Evolutionary conservation across 2,329 filamentous ascomycete genomes (phyloP).

Genomic region (Alternaria incomplexa): DNA sequence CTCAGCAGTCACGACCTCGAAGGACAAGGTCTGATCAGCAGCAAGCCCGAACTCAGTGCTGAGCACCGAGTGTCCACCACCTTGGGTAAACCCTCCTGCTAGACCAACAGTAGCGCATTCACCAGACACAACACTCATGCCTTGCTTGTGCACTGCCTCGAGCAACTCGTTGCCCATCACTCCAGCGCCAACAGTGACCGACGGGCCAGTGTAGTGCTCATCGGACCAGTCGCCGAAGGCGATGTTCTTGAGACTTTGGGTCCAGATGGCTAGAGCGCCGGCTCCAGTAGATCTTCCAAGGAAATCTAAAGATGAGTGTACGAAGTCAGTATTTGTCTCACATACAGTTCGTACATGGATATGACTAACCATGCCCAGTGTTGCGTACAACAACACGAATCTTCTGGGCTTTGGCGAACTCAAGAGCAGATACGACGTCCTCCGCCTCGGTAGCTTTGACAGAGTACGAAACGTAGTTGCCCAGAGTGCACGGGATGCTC

Average conservation of each 20-base stretch:
- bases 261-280: constrained; percentile 39
- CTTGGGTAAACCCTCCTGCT: constrained; percentile 41
- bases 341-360: too few species aligned
- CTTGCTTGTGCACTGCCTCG: constrained; percentile 22
- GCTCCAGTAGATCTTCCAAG: constrained; percentile 38
- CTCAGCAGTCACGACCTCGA: constrained; percentile 40
- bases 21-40: constrained; percentile 41
- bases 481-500: constrained; percentile 15
- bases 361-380: constrained; percentile 31
- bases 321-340: too few species aligned
- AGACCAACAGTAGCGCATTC: constrained; percentile 43
- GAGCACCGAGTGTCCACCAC: constrained; percentile 38
- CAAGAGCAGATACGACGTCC: constrained; percentile 17
- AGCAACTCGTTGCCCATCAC: constrained; percentile 34
- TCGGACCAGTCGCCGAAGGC: constrained; percentile 28
- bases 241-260: constrained; percentile 33
- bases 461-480: constrained; percentile 41
- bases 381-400: constrained; percentile 32
- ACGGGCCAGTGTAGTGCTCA: constrained; percentile 31
- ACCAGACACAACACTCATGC: constrained; percentile 34
- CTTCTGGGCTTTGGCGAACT: constrained; percentile 33
- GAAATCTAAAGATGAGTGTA: too few species aligned
- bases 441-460: constrained; percentile 34
- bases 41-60: constrained; percentile 31
- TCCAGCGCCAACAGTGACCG: constrained; percentile 37